A percentile compares a stretch with the other conserved stretches of the same genome.
Conservation (phyloP, 75 land plant species). For the Adiantum capillusveneris region DNA sequence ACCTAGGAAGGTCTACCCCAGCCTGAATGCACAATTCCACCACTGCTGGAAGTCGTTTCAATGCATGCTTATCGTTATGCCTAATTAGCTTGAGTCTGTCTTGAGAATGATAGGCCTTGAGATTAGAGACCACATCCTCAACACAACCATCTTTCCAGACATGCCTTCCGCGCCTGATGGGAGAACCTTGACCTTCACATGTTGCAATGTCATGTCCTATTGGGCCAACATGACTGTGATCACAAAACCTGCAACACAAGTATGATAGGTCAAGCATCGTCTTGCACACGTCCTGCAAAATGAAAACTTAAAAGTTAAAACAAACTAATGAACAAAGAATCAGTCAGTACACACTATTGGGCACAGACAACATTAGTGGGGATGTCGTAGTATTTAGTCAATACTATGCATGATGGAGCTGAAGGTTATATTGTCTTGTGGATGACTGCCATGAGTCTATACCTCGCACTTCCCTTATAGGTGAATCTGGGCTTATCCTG, state of each 20-base stretch:
- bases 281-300: no score
- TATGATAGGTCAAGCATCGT: background rate
- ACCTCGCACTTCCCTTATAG: no score
- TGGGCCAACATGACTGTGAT: constrained; percentile 41
- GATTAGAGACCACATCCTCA: constrained; percentile 16
- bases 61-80: constrained; percentile 18
- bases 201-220: constrained; percentile 41
- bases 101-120: constrained; percentile 19
- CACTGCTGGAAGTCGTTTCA: constrained; percentile 34
- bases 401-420: no score
- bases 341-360: no score
- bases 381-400: no score
- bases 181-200: constrained; percentile 38
- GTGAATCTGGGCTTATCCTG: no score
- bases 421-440: no score
- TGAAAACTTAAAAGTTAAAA: background rate
- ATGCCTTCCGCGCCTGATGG: constrained; percentile 17
- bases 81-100: constrained; percentile 24
- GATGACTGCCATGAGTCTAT: no score
- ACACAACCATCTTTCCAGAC: constrained; percentile 19
- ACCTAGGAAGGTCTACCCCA: constrained; percentile 39
- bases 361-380: no score
- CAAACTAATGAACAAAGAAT: background rate
- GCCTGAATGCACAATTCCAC: constrained; percentile 67
- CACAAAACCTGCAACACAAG: constrained; percentile 32